Evolutionary conservation across 768 basidiomycete genomes (phyloP).

Genomic region (Trametes cubensis): DNA sequence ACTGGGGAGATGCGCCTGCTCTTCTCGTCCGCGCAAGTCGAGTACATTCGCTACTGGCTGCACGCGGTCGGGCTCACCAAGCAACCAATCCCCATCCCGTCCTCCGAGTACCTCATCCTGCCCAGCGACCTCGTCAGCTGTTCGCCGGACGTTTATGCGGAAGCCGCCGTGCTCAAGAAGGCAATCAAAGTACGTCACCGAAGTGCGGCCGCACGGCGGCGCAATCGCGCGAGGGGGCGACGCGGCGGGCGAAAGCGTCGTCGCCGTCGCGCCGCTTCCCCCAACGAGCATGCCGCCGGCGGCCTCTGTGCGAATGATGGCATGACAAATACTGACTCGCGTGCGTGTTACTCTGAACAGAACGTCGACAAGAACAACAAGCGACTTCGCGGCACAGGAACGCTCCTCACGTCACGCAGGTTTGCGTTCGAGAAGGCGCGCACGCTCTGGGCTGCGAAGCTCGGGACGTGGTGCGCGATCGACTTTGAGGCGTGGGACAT

Average conservation of each 20-base stretch:
- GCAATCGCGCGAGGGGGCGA: conserved; percentile 9
- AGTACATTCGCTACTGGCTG: conserved; percentile 85
- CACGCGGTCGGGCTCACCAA: conserved; percentile 71
- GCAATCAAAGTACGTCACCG: conserved; percentile 55
- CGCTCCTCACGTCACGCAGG: conserved; percentile 56
- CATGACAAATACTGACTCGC: neutral
- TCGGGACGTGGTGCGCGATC: conserved; percentile 73
- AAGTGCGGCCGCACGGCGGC: neutral
- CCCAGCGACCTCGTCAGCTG: conserved; percentile 58
- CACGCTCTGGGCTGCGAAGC: conserved; percentile 60
- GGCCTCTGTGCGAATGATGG: neutral
- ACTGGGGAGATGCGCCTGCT: conserved; percentile 79
- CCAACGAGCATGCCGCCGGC: neutral
- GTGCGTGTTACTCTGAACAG: conserved; percentile 38
- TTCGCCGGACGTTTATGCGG: conserved; percentile 58
- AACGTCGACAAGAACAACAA: conserved; percentile 82
- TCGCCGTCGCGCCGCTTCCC: neutral
- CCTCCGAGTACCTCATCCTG: conserved; percentile 74
- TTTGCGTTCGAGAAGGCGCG: conserved; percentile 71
- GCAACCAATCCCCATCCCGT: conserved; percentile 68
- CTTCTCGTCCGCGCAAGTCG: conserved; percentile 82
- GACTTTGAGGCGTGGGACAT: conserved; percentile 87
- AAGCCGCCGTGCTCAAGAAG: conserved; percentile 55
- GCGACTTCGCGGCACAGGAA: conserved; percentile 65
- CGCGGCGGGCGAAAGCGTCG: neutral